Evolutionary conservation across 139 green algal genomes (phyloP).

Genomic region (Asterochloris sp.): DNA sequence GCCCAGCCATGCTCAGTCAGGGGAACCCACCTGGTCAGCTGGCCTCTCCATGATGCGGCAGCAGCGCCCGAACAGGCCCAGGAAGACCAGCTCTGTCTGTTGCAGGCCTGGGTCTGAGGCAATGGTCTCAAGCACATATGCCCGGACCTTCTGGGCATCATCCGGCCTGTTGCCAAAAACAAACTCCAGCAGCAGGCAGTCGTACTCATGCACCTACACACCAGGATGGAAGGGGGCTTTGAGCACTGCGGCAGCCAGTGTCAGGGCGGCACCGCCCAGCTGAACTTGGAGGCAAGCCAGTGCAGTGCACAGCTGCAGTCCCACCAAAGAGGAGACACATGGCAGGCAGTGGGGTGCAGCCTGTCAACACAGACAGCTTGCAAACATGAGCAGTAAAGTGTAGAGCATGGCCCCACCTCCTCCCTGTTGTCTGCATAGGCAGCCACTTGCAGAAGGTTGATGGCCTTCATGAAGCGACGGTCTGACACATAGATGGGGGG

Average conservation of each 20-base stretch:
- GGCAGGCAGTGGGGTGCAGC: too few species aligned
- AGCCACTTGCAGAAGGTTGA: slow-evolving; percentile 81
- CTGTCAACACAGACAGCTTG: too few species aligned
- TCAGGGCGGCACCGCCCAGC: too few species aligned
- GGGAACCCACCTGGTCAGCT: slow-evolving; percentile 23
- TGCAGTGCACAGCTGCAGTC: too few species aligned
- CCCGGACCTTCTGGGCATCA: slow-evolving; percentile 60
- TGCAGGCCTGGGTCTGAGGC: slow-evolving; percentile 77
- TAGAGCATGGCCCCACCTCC: slow-evolving; percentile 23
- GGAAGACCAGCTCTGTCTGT: slow-evolving; percentile 81
- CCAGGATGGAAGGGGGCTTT: neutral
- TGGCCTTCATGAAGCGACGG: slow-evolving; percentile 86
- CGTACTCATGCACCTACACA: slow-evolving; percentile 51
- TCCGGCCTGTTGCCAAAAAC: slow-evolving; percentile 66
- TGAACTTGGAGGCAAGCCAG: too few species aligned
- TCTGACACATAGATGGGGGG: slow-evolving; percentile 89
- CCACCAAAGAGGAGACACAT: too few species aligned
- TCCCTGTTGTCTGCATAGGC: slow-evolving; percentile 60
- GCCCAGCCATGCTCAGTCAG: too few species aligned
- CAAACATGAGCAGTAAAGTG: too few species aligned
- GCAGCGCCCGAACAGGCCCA: slow-evolving; percentile 79
- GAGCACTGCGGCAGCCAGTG: too few species aligned
- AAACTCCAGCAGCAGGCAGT: slow-evolving; percentile 73
- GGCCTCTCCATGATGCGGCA: slow-evolving; percentile 60
- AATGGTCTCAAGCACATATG: slow-evolving; percentile 77